A percentile compares a stretch with the other conserved stretches of the same genome.
These are phyloP conservation scores for Boletus bicolor DNA, from an alignment of 768 basidiomycete species.

Conservation along the genomic window DNA sequence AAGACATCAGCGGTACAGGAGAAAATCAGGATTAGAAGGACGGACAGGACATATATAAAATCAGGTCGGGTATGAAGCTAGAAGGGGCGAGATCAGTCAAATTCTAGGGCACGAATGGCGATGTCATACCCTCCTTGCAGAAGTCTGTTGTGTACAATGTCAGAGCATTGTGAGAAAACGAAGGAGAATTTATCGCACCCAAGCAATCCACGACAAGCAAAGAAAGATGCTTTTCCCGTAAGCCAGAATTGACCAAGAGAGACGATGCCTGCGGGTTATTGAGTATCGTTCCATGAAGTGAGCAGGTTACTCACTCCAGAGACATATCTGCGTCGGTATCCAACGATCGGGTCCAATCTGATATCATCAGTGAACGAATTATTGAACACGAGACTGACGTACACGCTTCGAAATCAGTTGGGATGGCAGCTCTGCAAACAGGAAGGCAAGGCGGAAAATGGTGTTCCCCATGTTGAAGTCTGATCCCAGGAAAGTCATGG, in stretches of 20 bases:
- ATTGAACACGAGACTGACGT: slow-evolving; percentile 5
- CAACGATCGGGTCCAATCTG: slow-evolving; percentile 61
- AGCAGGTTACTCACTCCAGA: slow-evolving; percentile 38
- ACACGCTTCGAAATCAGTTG: slow-evolving; percentile 61
- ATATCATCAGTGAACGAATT: background rate
- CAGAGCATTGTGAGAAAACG: background rate
- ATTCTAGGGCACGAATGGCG: background rate
- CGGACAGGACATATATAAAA: slow-evolving; percentile 60
- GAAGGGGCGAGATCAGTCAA: background rate
- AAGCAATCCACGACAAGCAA: slow-evolving; percentile 46
- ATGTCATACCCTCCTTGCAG: slow-evolving; percentile 45
- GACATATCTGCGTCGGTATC: slow-evolving; percentile 58
- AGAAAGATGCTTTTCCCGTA: slow-evolving; percentile 48
- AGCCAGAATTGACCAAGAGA: slow-evolving; percentile 55
- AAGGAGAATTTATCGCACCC: slow-evolving; percentile 29
- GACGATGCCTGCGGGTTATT: slow-evolving; percentile 33
- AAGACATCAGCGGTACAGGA: background rate
- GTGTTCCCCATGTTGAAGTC: slow-evolving; percentile 59
- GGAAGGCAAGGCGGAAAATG: slow-evolving; percentile 48
- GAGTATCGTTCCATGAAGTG: background rate
- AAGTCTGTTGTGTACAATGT: slow-evolving; percentile 21
- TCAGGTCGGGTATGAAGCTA: slow-evolving; percentile 56
- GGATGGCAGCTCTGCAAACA: slow-evolving; percentile 58
- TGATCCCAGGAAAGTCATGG: slow-evolving; percentile 11
- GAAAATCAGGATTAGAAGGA: background rate